These are phyloP conservation scores for Sporothrix globosa DNA, from an alignment of 2,329 filamentous ascomycete genomes.

Conservation along the genomic window DNA sequence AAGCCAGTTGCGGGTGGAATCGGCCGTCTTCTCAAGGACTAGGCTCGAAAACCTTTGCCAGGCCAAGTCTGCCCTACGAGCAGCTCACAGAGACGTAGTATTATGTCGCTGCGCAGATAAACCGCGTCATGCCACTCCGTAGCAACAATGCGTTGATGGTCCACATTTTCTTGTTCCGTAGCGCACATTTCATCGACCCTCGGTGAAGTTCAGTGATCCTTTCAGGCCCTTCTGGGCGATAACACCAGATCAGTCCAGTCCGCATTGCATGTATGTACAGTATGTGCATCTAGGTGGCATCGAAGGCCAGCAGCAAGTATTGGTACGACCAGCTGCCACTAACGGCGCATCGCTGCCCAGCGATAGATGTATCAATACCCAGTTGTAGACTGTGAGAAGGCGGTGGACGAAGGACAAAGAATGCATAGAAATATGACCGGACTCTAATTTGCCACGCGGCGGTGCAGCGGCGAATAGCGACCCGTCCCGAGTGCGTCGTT, in stretches of 20 bases:
- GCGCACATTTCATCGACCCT: too few relatives aligned
- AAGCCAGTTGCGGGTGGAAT: background rate
- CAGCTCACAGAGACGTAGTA: background rate
- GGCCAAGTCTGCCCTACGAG: background rate
- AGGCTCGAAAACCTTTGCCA: background rate
- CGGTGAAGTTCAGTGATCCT: background rate
- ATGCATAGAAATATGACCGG: background rate
- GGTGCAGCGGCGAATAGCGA: slow-evolving; percentile 24
- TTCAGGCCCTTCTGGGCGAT: background rate
- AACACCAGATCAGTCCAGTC: background rate
- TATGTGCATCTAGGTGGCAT: background rate
- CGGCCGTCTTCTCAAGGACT: background rate
- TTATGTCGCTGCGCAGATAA: background rate
- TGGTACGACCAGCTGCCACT: slow-evolving; percentile 29
- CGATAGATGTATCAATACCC: slow-evolving; percentile 37
- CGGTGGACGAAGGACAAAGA: background rate
- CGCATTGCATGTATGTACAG: background rate
- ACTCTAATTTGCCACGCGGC: slow-evolving; percentile 27
- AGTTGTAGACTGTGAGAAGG: background rate
- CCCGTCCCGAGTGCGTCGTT: slow-evolving; percentile 24
- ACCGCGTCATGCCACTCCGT: background rate
- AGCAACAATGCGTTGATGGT: background rate
- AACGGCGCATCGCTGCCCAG: slow-evolving; percentile 43
- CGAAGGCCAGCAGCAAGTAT: background rate
- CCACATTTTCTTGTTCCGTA: background rate